Conservation (phyloP, 2,329 filamentous ascomycete genomes). For the Drechslerella stenobrocha region DNA sequence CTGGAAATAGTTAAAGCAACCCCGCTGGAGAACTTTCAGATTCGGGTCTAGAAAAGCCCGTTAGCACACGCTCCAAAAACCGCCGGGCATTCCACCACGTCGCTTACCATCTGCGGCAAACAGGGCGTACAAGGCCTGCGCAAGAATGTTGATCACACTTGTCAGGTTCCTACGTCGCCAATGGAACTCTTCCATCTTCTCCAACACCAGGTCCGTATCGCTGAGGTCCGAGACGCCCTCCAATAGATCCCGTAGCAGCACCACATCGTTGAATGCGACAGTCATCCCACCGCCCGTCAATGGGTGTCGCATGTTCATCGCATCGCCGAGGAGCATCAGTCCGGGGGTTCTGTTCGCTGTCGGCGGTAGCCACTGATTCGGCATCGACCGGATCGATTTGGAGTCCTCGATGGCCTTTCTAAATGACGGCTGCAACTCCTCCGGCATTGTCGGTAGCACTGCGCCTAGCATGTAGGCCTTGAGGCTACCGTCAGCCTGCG, state of each 20-base stretch:
- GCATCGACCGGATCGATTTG: slow-evolving; percentile 84
- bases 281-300: slow-evolving; percentile 98
- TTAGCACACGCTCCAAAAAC: slow-evolving; percentile 1
- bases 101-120: slow-evolving; percentile 75
- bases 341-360: slow-evolving; percentile 71
- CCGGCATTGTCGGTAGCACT: slow-evolving; percentile 76
- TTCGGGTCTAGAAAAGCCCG: slow-evolving; percentile 61
- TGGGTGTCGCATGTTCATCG: slow-evolving; percentile 99
- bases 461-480: slow-evolving; percentile 79
- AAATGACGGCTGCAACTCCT: slow-evolving; percentile 72
- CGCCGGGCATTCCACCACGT: background rate
- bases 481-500: slow-evolving; percentile 75
- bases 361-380: slow-evolving; percentile 89
- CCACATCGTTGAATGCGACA: slow-evolving; percentile 89
- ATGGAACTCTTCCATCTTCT: slow-evolving; percentile 76
- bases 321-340: slow-evolving; percentile 83
- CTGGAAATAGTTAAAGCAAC: slow-evolving; percentile 92
- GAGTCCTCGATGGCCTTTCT: slow-evolving; percentile 70
- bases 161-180: slow-evolving; percentile 81
- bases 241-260: slow-evolving; percentile 74
- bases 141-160: slow-evolving; percentile 94
- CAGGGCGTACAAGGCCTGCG: slow-evolving; percentile 85
- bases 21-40: slow-evolving; percentile 77
- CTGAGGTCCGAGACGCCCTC: slow-evolving; percentile 69
- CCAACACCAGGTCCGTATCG: slow-evolving; percentile 67